A percentile compares a stretch with the other conserved stretches of the same genome.
These are phyloP conservation scores for Coprinellus aureogranulatus DNA, from an alignment of 768 basidiomycete genomes.

Conservation along the genomic window DNA sequence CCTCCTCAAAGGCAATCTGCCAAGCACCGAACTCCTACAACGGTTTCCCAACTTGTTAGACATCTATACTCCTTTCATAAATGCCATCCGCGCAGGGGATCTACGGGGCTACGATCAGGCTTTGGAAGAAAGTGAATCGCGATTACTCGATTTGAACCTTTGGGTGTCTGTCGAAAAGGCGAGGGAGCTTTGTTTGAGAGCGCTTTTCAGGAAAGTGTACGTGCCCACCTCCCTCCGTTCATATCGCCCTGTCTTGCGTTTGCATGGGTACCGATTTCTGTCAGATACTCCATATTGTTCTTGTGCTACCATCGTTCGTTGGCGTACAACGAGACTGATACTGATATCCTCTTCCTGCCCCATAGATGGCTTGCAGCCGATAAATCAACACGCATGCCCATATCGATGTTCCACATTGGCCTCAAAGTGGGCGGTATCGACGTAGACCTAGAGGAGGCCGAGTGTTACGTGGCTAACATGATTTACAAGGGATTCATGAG, in stretches of 20 bases:
- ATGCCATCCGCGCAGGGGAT: slow-evolving; percentile 75
- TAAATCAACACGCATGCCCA: slow-evolving; percentile 74
- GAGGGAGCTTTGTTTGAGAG: slow-evolving; percentile 80
- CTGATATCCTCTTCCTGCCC: not conserved
- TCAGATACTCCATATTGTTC: too few relatives aligned
- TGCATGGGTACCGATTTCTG: too few relatives aligned
- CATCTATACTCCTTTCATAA: slow-evolving; percentile 78
- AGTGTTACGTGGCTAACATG: slow-evolving; percentile 94
- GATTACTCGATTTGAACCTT: slow-evolving; percentile 82
- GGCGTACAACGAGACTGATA: too few relatives aligned
- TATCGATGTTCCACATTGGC: slow-evolving; percentile 78
- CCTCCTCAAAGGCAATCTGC: slow-evolving; percentile 83
- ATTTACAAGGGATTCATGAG: slow-evolving; percentile 90
- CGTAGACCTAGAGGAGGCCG: slow-evolving; percentile 77
- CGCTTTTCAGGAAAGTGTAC: slow-evolving; percentile 76
- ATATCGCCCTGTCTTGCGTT: not conserved
- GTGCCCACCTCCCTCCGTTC: slow-evolving; percentile 22
- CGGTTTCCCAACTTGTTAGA: slow-evolving; percentile 71
- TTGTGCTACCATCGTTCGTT: too few relatives aligned
- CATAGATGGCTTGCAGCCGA: slow-evolving; percentile 76
- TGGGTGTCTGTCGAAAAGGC: slow-evolving; percentile 87
- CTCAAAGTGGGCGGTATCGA: slow-evolving; percentile 68
- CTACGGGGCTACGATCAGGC: slow-evolving; percentile 78
- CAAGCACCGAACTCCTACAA: slow-evolving; percentile 64
- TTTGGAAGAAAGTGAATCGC: slow-evolving; percentile 64